phyloP scores from a whole-genome alignment of 2,329 filamentous ascomycete species.

The Colletotrichum sp. region DNA sequence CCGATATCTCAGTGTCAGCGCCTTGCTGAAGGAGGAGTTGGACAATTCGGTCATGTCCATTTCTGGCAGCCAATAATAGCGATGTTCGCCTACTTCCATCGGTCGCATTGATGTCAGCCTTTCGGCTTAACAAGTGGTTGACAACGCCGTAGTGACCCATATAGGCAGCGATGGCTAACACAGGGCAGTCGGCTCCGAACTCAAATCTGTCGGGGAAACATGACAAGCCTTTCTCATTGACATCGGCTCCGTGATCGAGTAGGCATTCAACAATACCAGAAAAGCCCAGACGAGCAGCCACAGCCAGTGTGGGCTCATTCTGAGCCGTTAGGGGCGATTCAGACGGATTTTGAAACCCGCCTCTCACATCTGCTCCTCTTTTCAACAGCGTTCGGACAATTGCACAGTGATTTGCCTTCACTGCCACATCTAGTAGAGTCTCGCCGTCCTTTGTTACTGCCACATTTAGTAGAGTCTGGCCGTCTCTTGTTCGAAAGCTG shows the following conservation, averaged over 20 bases:
- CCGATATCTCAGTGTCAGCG: too few relatives aligned
- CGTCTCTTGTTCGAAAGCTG: too few relatives aligned
- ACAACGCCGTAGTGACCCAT: background rate
- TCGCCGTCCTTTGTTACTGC: background rate
- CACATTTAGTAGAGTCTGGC: background rate
- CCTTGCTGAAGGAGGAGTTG: too few relatives aligned
- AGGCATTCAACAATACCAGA: background rate
- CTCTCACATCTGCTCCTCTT: background rate
- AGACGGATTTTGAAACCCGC: background rate
- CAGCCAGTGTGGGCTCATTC: background rate
- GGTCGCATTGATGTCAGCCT: too few relatives aligned
- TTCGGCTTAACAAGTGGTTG: too few relatives aligned
- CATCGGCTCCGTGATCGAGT: background rate
- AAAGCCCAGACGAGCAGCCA: background rate
- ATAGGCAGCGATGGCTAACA: background rate
- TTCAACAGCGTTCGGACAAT: background rate
- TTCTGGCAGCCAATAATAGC: too few relatives aligned
- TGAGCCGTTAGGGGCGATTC: background rate
- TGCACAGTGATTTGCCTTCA: background rate
- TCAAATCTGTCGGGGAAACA: fast-evolving
- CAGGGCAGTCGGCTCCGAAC: background rate
- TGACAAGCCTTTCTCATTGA: background rate
- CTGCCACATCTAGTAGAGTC: background rate
- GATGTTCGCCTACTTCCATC: too few relatives aligned
- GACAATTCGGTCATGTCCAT: too few relatives aligned